Conservation (phyloP, 331 rosid genomes). For the Rosa hybrid region DNA sequence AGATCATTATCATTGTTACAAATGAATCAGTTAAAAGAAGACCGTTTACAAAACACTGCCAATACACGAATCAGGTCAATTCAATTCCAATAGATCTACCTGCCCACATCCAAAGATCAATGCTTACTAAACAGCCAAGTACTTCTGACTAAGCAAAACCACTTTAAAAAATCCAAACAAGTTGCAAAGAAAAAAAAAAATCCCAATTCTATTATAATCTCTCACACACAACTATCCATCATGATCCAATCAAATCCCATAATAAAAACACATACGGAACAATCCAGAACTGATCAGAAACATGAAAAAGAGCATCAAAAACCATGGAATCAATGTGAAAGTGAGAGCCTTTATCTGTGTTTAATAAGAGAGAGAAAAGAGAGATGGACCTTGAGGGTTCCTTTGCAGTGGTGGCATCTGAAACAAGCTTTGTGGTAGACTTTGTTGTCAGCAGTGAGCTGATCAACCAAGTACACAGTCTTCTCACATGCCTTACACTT, state of each 20-base stretch:
- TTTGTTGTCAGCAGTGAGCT: constrained; percentile 84
- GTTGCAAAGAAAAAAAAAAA: not conserved
- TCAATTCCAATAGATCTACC: constrained; percentile 20
- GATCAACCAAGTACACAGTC: constrained; percentile 89
- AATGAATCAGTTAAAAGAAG: not conserved
- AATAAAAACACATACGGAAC: not conserved
- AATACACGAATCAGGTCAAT: not conserved
- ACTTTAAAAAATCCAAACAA: not conserved
- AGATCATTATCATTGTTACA: not conserved
- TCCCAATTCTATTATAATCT: not conserved
- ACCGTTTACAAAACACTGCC: not conserved
- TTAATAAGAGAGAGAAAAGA: not conserved
- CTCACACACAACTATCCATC: not conserved
- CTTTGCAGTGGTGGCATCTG: constrained; percentile 96
- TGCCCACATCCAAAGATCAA: constrained; percentile 14
- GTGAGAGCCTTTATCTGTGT: not conserved
- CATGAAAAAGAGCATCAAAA: not conserved
- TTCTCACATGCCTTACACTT: constrained; percentile 89
- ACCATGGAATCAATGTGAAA: not conserved
- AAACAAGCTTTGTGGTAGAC: constrained; percentile 91
- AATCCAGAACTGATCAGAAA: constrained; percentile 9
- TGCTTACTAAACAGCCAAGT: constrained; percentile 11
- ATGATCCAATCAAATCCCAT: constrained; percentile 12
- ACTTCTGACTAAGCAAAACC: not conserved
- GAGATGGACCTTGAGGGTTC: constrained; percentile 76